Evolutionary conservation across 2,329 filamentous ascomycete species (phyloP).

Genomic region (Magnaporthiopsis rhizophila): DNA sequence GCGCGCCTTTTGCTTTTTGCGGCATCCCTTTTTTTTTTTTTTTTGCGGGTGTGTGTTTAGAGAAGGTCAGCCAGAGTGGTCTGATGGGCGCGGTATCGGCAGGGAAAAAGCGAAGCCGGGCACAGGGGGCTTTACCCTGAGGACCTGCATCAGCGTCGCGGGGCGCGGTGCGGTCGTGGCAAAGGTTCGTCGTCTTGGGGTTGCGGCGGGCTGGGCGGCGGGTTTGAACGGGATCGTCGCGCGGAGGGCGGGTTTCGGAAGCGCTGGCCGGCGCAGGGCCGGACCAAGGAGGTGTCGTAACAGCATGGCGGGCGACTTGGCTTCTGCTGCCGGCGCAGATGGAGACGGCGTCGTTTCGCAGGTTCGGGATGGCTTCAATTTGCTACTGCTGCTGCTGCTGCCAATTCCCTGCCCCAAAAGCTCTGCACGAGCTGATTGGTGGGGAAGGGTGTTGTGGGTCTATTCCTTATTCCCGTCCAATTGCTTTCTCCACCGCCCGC

Average conservation of each 20-base stretch:
- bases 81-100: no score
- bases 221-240: conserved; percentile 20
- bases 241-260: conserved; percentile 18
- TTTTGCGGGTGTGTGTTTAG: no score
- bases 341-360: not conserved
- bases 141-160: conserved; percentile 67
- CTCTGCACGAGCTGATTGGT: not conserved
- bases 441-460: not conserved
- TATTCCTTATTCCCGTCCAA: not conserved
- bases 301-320: conserved; percentile 22
- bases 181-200: conserved; percentile 20
- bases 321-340: conserved; percentile 15
- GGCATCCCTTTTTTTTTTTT: conserved; percentile 53
- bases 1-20: conserved; percentile 69
- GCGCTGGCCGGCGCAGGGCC: conserved; percentile 5
- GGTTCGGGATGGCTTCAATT: not conserved
- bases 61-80: no score
- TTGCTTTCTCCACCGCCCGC: not conserved
- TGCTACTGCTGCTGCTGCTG: not conserved
- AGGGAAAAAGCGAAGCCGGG: no score
- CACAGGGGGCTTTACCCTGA: conserved; percentile 34
- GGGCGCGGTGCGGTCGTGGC: conserved; percentile 37
- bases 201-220: conserved; percentile 12
- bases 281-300: conserved; percentile 23
- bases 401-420: not conserved